Conservation (phyloP, 805 yeast species). For the Wickerhamomyces canadensis region DNA sequence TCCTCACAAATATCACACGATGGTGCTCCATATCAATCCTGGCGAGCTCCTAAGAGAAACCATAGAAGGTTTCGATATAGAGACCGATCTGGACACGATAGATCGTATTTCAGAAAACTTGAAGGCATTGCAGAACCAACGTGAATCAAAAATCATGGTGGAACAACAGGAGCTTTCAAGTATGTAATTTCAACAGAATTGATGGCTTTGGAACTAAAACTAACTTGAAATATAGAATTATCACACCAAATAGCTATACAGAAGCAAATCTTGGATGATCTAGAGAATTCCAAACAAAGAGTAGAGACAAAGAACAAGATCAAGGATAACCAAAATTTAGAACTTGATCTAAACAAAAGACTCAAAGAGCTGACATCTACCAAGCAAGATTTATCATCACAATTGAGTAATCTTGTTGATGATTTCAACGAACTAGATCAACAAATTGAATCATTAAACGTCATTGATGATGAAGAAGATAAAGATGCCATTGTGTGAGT, state of each 20-base stretch:
- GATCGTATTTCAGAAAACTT: slow-evolving; percentile 38
- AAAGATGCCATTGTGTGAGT: slow-evolving; percentile 34
- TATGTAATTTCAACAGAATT: too few species aligned
- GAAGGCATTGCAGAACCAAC: slow-evolving; percentile 23
- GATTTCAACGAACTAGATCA: slow-evolving; percentile 31
- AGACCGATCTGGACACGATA: slow-evolving; percentile 42
- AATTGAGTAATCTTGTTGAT: slow-evolving; percentile 32
- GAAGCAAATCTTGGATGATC: slow-evolving; percentile 15
- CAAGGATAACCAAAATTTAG: slow-evolving; percentile 35
- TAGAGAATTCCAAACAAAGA: slow-evolving; percentile 25
- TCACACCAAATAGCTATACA: slow-evolving; percentile 14
- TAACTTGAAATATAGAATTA: slow-evolving; percentile 3
- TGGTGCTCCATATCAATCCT: slow-evolving; percentile 4
- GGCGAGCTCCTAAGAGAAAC: slow-evolving; percentile 34
- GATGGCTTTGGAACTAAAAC: too few species aligned
- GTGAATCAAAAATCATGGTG: slow-evolving; percentile 24
- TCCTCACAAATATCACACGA: background rate
- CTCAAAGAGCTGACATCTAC: slow-evolving; percentile 43
- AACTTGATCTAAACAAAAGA: slow-evolving; percentile 46
- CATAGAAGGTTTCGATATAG: slow-evolving; percentile 44
- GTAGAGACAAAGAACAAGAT: slow-evolving; percentile 27
- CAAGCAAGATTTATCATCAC: slow-evolving; percentile 33
- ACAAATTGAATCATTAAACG: slow-evolving; percentile 28
- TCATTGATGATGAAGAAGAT: slow-evolving; percentile 25
- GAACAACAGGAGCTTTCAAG: slow-evolving; percentile 17